A percentile compares a stretch with the other conserved stretches of the same genome.
phyloP scores from a whole-genome alignment of 225 moss, liverwort and hornwort species.

The Pseudisothecium myosuroides region DNA sequence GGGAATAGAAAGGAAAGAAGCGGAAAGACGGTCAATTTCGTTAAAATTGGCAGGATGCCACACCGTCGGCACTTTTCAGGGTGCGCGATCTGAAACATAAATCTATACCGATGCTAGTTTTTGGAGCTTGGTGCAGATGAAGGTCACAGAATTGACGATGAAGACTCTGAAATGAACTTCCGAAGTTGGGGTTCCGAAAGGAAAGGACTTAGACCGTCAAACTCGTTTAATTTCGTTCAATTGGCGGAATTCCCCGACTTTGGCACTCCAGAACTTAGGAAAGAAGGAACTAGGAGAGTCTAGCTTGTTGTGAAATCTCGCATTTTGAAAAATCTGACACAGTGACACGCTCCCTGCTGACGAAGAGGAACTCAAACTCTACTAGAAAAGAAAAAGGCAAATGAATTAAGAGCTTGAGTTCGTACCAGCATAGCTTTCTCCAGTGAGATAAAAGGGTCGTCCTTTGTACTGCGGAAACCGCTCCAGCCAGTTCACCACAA shows the following conservation, averaged over 20 bases:
- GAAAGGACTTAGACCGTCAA: not conserved
- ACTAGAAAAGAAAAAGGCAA: not conserved
- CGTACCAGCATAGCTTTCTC: constrained; percentile 44
- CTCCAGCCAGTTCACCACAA: constrained; percentile 37
- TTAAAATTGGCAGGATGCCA: not conserved
- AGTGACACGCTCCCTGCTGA: not conserved
- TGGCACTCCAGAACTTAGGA: not conserved
- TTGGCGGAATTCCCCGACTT: not conserved
- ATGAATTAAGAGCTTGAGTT: not conserved
- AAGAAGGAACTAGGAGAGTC: not conserved
- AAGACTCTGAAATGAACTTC: not conserved
- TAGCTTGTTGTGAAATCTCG: not conserved
- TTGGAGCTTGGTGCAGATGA: not conserved
- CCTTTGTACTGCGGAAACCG: constrained; percentile 45
- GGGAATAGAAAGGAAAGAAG: not conserved
- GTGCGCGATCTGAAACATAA: not conserved
- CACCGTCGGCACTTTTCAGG: not conserved
- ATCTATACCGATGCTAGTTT: not conserved
- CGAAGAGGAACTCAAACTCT: not conserved
- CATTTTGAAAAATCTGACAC: not conserved
- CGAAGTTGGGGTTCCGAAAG: not conserved
- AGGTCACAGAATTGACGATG: not conserved
- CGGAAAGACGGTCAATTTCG: not conserved
- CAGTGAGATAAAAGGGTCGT: constrained; percentile 21
- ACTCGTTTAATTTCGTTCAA: not conserved